phyloP scores from a whole-genome alignment of 148 eudicot genomes.

The Chenopodium quinoa region DNA sequence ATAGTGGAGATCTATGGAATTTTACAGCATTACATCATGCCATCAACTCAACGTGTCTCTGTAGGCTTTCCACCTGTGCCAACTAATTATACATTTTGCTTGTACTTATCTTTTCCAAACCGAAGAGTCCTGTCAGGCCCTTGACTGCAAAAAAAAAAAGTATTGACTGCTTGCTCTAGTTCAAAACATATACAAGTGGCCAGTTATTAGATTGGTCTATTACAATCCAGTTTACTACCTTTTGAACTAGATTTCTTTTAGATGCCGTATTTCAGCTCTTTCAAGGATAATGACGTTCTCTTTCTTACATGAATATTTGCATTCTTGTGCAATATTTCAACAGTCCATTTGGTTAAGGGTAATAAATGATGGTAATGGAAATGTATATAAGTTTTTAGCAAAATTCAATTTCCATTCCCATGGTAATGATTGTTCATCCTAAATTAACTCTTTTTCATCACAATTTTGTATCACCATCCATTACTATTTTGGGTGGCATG shows the following conservation, averaged over 20 bases:
- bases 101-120: neutral
- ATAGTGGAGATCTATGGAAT: too few species aligned
- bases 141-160: too few species aligned
- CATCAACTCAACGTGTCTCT: neutral
- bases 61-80: neutral
- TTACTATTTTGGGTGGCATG: too few species aligned
- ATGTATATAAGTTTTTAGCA: too few species aligned
- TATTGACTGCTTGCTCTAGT: neutral
- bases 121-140: neutral
- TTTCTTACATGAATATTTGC: constrained; percentile 1
- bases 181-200: neutral
- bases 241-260: neutral
- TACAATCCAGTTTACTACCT: neutral
- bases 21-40: too few species aligned
- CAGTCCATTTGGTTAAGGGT: too few species aligned
- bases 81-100: neutral
- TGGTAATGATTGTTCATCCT: too few species aligned
- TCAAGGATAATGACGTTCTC: neutral
- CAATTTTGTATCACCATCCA: too few species aligned
- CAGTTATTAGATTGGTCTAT: neutral
- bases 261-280: neutral
- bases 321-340: neutral
- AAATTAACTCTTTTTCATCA: too few species aligned
- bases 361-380: too few species aligned
- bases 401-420: too few species aligned